Base-by-base conservation (phyloP, 257 asterid species). In the Vinca minor region DNA sequence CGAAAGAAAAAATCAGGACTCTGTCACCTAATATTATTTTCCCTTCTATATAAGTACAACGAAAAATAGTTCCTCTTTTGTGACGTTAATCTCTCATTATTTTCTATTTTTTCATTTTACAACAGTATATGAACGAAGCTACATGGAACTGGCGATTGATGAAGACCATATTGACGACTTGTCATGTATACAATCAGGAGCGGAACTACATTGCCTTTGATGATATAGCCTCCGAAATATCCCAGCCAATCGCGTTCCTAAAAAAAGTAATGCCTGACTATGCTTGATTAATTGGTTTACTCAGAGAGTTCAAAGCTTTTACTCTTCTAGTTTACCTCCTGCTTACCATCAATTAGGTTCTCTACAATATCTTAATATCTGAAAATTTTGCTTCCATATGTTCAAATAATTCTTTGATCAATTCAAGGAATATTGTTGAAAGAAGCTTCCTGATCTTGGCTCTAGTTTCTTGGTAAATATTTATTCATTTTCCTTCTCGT, bases 61-160 rank as follows among this genome's bases (percentile, higher is more conserved):
- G n/a, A 36, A 60, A 15, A 18, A 26, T 8, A 8, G 18, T 45
- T 63, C 20, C 7, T 29, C n/a, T 45, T 34, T 57, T 39, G 66
- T 36, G n/a, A 36, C 29, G 1, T 15, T 11, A 5, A 18, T 21
- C 9, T 26, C 32, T 12, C 42, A 14, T 49, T 2, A 29, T 21
- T 70, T 18, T 56, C 46, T 31, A 21, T 26, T 62, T 38, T 62
- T 7, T 6, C 68, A 13, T 63, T 50, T 31, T 74, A 57, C 45
- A 65, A 76, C 69, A 92, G 99, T 89, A 93, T 79, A 42, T 93
- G 83, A 93, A 93, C 10, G 94, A 93, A 79, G 99, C 96, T 31
- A 63, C 87, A 9, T 93, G 99, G 99, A 93, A 89, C 76, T 89
- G 99, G 97, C 91, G 95, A 26, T 69, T 93, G 77, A 93, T 89